A percentile compares a stretch with the other conserved stretches of the same genome.
These are phyloP conservation scores for Amaranthus tricolor DNA, from an alignment of 179 eudicot genomes.

Conservation along the genomic window DNA sequence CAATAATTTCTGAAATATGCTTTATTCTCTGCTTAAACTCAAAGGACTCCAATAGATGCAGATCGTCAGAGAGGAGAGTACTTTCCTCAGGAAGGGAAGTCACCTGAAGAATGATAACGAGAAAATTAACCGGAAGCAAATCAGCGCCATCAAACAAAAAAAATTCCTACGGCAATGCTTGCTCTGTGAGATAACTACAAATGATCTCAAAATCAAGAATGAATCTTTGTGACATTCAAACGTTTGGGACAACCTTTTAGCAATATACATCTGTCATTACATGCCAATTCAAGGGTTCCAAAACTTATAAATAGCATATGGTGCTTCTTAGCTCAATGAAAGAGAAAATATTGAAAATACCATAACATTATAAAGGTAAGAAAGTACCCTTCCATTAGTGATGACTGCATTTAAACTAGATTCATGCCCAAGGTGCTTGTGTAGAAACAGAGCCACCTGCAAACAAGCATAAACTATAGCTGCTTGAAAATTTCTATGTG, in stretches of 20 bases:
- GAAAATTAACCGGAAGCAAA: neutral
- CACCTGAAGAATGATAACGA: conserved; percentile 36
- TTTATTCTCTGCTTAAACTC: conserved; percentile 89
- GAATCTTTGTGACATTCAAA: neutral
- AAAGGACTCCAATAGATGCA: conserved; percentile 74
- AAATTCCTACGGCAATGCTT: neutral
- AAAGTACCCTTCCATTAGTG: conserved; percentile 96
- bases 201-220: neutral
- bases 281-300: neutral
- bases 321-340: neutral
- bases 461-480: conserved; percentile 14
- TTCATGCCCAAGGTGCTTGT: conserved; percentile 63
- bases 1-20: conserved; percentile 68
- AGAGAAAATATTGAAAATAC: neutral
- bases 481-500: neutral
- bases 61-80: conserved; percentile 76
- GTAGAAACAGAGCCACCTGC: conserved; percentile 71
- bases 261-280: neutral
- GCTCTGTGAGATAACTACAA: neutral
- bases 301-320: neutral
- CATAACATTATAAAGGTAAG: conserved; percentile 5
- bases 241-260: neutral
- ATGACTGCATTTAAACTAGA: conserved; percentile 67
- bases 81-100: conserved; percentile 41
- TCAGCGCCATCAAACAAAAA: conserved; percentile 3